Evolutionary conservation across 2,329 filamentous ascomycete genomes (phyloP), one percentile per base, ranked within the genome.

Genomic region (Metarhizium anisopliae): DNA sequence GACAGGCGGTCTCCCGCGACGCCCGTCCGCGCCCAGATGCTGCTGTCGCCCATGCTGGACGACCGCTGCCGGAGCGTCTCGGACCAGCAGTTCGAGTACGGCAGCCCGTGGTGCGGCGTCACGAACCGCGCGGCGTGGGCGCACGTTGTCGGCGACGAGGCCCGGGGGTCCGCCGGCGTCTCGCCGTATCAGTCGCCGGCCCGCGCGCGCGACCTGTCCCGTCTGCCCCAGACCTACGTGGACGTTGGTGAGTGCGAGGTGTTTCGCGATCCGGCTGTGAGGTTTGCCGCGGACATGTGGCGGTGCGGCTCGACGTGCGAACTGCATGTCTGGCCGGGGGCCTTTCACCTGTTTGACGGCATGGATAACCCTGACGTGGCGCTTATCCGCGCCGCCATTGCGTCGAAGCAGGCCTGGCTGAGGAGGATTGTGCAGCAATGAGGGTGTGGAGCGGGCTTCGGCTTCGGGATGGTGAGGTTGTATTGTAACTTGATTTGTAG

Each of bases 11-110:
- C 47, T 18, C 59, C 58, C 2, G 51, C 50, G 3, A 45, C 54
- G 16, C 56, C 58, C 13, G 53, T 62, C 36, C 57, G 55, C 36
- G 61, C 57, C 3, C 61, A 64, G 58, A 62, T 64, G 59, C 52
- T 64, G 13, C n/a, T 59, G 4, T 60, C 60, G 3, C 61, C 62
- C n/a, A 59, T 64, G 54, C 52, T 64, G 25, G 62, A 63, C 38
- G 62, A 64, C 51, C 57, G 60, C 2, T 61, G 59, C 38, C 50
- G 59, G 2, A 60, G 25, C 4, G 2, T 62, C 8, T 60, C 60
- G 10, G 58, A 61, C 43, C 52, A 57, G 47, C 61, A 64, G 47
- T 63, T 62, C 36, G 61, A 63, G 50, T 56, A 59, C 49, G 61
- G 59, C 1, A 61, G 56, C 45, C 60, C 61, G 4, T 61, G 58